Conservation (phyloP, 164 flowering plant species). For the Magnolia changhungtana region DNA sequence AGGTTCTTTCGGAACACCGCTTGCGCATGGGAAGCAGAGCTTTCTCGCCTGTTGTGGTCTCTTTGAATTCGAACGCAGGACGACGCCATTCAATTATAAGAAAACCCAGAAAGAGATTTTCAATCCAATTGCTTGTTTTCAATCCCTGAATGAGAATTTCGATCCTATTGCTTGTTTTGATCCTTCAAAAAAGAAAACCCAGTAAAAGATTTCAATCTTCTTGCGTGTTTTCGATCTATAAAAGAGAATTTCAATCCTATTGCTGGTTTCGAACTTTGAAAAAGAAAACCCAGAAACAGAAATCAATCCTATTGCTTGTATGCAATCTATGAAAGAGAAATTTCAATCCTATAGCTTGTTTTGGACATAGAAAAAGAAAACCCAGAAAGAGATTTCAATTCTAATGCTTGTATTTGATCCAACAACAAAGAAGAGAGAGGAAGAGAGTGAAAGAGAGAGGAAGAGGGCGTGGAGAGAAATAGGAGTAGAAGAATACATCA, state of each 20-base stretch:
- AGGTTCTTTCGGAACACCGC: slow-evolving; percentile 39
- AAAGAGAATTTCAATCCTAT: not conserved
- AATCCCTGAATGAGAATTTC: not conserved
- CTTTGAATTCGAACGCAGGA: not conserved
- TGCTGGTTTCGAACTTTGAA: not conserved
- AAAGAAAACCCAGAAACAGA: not conserved
- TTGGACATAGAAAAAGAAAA: not conserved
- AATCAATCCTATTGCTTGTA: not conserved
- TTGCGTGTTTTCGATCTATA: not conserved
- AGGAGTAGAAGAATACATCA: not conserved
- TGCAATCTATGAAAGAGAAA: not conserved
- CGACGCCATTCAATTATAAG: not conserved
- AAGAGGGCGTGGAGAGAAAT: not conserved
- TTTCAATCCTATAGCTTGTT: not conserved
- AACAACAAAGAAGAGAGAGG: not conserved
- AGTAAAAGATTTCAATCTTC: not conserved
- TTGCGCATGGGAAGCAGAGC: slow-evolving; percentile 16
- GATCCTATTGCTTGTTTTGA: not conserved
- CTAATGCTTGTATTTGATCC: not conserved
- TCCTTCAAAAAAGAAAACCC: not conserved
- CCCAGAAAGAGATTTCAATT: not conserved
- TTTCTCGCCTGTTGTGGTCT: slow-evolving; percentile 36
- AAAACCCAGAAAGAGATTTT: not conserved
- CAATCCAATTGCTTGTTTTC: not conserved
- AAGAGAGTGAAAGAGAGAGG: not conserved